These are phyloP conservation scores for Lippia alba DNA, from an alignment of 305 asterid genomes.

Conservation along the genomic window DNA sequence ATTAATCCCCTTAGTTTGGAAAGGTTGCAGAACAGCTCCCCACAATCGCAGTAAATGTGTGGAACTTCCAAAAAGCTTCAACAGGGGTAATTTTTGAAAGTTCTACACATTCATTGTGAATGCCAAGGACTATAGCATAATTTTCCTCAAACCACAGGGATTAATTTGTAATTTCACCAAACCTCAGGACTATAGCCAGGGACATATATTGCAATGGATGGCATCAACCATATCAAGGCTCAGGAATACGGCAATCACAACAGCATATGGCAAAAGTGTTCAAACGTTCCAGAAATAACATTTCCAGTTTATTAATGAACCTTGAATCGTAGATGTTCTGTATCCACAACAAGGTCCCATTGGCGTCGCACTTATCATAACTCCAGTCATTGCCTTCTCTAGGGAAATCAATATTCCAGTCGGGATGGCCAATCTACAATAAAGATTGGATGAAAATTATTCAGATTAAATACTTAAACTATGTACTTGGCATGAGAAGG, in stretches of 20 bases:
- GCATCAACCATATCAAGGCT: conserved; percentile 11
- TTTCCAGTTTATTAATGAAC: conserved; percentile 49
- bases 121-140: no score
- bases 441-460: conserved; percentile 31
- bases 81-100: no score
- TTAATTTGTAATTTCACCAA: no score
- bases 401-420: conserved; percentile 99
- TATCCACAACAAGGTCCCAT: conserved; percentile 89
- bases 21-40: no score
- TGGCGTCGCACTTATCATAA: conserved; percentile 93
- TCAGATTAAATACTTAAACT: conserved; percentile 26
- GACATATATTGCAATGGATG: neutral
- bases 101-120: neutral
- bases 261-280: no score
- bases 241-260: conserved; percentile 14
- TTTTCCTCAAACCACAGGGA: no score
- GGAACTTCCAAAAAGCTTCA: no score
- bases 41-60: no score
- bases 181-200: conserved; percentile 3
- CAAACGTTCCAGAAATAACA: conserved; percentile 20
- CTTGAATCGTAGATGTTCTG: conserved; percentile 94
- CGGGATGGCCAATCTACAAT: conserved; percentile 95
- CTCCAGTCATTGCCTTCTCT: conserved; percentile 97
- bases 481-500: conserved; percentile 22
- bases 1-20: no score